These are phyloP conservation scores for Leccinum fibrillosum DNA, from an alignment of 768 basidiomycete species.

Conservation along the genomic window DNA sequence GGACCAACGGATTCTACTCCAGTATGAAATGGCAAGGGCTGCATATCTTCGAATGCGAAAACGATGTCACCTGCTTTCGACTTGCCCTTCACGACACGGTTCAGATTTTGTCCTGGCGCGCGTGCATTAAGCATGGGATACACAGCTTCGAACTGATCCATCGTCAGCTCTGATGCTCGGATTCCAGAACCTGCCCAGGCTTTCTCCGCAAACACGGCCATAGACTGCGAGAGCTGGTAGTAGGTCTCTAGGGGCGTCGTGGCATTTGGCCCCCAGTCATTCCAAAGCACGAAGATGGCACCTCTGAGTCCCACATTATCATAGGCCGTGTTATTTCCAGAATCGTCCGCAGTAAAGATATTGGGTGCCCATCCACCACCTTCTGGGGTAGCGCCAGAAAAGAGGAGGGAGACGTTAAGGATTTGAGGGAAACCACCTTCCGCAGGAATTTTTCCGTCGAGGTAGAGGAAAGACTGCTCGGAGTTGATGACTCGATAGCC, in stretches of 20 bases:
- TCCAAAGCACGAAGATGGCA: constrained; percentile 39
- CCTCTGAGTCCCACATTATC: constrained; percentile 29
- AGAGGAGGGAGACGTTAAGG: constrained; percentile 30
- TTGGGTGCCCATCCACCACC: constrained; percentile 37
- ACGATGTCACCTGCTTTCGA: constrained; percentile 25
- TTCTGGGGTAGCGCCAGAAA: constrained; percentile 26
- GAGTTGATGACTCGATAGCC: constrained; percentile 38
- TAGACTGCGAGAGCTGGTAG: constrained; percentile 39
- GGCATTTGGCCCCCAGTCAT: constrained; percentile 46
- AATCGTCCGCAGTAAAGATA: constrained; percentile 29
- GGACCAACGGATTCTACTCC: constrained; percentile 39
- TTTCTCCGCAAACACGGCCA: constrained; percentile 42
- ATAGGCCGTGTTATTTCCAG: constrained; percentile 32
- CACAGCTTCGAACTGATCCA: constrained; percentile 33
- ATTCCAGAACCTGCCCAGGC: constrained; percentile 41
- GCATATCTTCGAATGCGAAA: constrained; percentile 23
- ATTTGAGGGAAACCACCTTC: constrained; percentile 33
- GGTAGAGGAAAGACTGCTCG: constrained; percentile 34
- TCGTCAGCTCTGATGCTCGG: constrained; percentile 33
- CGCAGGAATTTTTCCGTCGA: constrained; percentile 35
- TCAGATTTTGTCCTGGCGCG: constrained; percentile 44
- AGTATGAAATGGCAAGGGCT: constrained; percentile 24
- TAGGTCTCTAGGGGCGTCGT: constrained; percentile 43
- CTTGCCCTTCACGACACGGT: constrained; percentile 33
- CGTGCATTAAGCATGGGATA: constrained; percentile 37